Percentiles rank a stretch among this genome's conserved stretches.
Evolutionary conservation across 164 flowering plant species (phyloP).

Genomic region (Berberis thunbergii): DNA sequence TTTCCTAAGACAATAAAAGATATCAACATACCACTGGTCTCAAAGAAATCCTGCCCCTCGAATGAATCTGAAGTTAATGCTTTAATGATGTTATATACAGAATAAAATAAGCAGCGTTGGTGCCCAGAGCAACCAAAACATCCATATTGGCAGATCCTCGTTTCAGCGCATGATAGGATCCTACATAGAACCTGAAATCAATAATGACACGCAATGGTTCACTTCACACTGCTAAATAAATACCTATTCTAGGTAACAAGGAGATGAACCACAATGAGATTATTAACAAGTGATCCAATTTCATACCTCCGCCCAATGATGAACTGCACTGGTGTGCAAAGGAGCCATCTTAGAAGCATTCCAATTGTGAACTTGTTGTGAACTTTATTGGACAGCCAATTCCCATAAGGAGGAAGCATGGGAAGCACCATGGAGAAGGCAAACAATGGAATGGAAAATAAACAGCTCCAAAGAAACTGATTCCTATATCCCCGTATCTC

Average conservation of each 20-base stretch:
- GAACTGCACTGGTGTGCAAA: constrained; percentile 91
- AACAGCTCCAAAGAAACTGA: constrained; percentile 67
- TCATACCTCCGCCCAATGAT: constrained; percentile 70
- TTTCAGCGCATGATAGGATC: constrained; percentile 76
- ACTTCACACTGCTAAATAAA: not conserved
- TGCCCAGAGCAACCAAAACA: constrained; percentile 92
- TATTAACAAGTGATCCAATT: not conserved
- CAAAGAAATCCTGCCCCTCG: constrained; percentile 88
- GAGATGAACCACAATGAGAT: not conserved
- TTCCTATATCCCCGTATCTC: constrained; percentile 50
- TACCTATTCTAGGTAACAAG: not conserved
- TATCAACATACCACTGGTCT: constrained; percentile 93
- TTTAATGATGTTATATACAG: constrained; percentile 58
- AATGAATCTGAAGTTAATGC: constrained; percentile 48
- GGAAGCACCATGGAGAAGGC: constrained; percentile 85
- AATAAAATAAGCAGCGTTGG: constrained; percentile 94
- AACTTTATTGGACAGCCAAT: constrained; percentile 60
- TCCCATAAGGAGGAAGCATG: constrained; percentile 80
- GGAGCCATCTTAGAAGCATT: constrained; percentile 69
- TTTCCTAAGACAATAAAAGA: constrained; percentile 89
- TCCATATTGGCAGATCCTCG: constrained; percentile 89
- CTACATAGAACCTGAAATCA: constrained; percentile 66
- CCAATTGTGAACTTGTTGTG: constrained; percentile 73
- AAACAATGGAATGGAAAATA: constrained; percentile 78
- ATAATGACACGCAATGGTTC: constrained; percentile 1